A percentile compares a stretch with the other conserved stretches of the same genome.
Evolutionary conservation across 768 basidiomycete species (phyloP).

Genomic region (Trametes sanguinea): DNA sequence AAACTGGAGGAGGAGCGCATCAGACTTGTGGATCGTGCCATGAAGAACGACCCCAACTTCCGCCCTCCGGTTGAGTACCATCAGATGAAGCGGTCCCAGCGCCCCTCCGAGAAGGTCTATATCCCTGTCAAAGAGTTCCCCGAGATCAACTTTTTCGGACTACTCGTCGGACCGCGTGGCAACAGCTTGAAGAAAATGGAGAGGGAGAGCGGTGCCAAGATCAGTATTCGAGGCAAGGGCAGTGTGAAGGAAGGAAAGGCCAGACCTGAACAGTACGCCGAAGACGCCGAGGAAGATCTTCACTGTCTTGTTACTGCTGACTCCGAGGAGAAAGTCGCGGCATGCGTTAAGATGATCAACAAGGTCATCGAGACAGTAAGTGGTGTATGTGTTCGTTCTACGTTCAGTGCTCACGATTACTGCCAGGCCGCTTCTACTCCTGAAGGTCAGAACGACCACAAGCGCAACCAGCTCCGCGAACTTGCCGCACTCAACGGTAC

Average conservation of each 20-base stretch:
- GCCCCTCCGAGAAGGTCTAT: slow-evolving; percentile 97
- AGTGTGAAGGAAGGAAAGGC: slow-evolving; percentile 99
- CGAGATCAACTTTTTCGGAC: slow-evolving; percentile 99
- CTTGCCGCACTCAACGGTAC: slow-evolving; percentile 98
- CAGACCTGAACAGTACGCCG: slow-evolving; percentile 89
- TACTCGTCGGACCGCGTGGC: slow-evolving; percentile 96
- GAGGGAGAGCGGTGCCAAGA: slow-evolving; percentile 95
- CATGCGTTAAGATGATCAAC: slow-evolving; percentile 95
- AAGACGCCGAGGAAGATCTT: slow-evolving; percentile 97
- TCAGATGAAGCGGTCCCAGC: slow-evolving; percentile 89
- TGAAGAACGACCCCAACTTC: slow-evolving; percentile 98
- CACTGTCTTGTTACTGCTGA: slow-evolving; percentile 97
- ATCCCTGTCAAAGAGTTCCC: slow-evolving; percentile 99
- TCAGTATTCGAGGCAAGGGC: slow-evolving; percentile 97
- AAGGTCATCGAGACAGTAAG: slow-evolving; percentile 93
- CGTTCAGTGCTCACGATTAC: slow-evolving; percentile 6
- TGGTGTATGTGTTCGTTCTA: slow-evolving; percentile 32
- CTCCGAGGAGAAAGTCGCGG: slow-evolving; percentile 84
- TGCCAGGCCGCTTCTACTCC: slow-evolving; percentile 94
- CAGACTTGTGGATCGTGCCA: slow-evolving; percentile 89
- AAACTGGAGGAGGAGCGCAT: slow-evolving; percentile 93
- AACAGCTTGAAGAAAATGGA: slow-evolving; percentile 99
- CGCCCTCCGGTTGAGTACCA: slow-evolving; percentile 96
- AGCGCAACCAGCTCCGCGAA: slow-evolving; percentile 97
- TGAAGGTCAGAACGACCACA: slow-evolving; percentile 99